Conservation (phyloP, 257 asterid genomes). For the Forsythia suspensa region DNA sequence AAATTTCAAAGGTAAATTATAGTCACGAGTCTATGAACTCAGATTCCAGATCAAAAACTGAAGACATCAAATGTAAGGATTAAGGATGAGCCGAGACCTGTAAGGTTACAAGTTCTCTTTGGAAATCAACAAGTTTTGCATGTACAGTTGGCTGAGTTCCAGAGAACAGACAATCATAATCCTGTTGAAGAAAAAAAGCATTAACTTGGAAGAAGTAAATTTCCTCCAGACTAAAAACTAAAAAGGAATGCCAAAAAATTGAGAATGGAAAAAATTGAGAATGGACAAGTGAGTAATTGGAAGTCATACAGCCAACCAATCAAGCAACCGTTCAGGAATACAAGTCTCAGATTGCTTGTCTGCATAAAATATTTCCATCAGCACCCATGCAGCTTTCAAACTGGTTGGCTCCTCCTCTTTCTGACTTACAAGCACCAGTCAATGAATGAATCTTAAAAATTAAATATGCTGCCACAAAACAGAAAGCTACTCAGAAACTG, state of each 20-base stretch:
- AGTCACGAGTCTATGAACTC: neutral
- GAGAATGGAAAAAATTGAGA: constrained; percentile 18
- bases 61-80: constrained; percentile 7
- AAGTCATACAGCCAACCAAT: constrained; percentile 87
- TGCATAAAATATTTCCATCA: constrained; percentile 83
- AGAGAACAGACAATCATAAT: constrained; percentile 72
- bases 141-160: constrained; percentile 71
- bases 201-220: neutral
- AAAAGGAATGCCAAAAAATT: constrained; percentile 9
- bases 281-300: neutral
- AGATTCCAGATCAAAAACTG: constrained; percentile 1
- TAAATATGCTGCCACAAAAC: constrained; percentile 12
- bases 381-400: constrained; percentile 96
- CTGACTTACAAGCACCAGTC: constrained; percentile 39
- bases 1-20: neutral
- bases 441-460: constrained; percentile 19
- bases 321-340: constrained; percentile 85
- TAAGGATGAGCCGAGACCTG: constrained; percentile 46
- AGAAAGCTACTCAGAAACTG: constrained; percentile 18
- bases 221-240: constrained; percentile 11
- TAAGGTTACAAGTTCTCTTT: constrained; percentile 56
- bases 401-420: constrained; percentile 62
- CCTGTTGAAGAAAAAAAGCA: constrained; percentile 48
- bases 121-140: constrained; percentile 76
- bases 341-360: constrained; percentile 82